These are phyloP conservation scores for Xylaria sp. DNA, from an alignment of 2,329 filamentous ascomycete species.

Conservation along the genomic window DNA sequence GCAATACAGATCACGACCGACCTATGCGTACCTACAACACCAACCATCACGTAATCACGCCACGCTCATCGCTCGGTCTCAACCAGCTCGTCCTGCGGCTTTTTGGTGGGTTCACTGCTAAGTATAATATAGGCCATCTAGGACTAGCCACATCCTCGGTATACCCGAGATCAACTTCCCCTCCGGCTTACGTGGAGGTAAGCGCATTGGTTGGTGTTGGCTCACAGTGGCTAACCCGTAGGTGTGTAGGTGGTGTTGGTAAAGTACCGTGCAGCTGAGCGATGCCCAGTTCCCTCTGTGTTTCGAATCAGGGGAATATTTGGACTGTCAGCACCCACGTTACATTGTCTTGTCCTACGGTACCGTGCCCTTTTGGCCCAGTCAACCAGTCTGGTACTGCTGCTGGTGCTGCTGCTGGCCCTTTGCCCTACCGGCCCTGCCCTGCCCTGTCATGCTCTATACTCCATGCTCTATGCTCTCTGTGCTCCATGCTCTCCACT, in stretches of 20 bases:
- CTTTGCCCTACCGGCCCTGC: constrained; percentile 9
- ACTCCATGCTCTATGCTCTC: constrained; percentile 24
- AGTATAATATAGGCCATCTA: background rate
- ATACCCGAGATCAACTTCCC: constrained; percentile 30
- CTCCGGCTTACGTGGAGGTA: constrained; percentile 32
- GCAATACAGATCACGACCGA: background rate
- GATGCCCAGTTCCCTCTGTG: constrained; percentile 30
- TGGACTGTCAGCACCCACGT: constrained; percentile 38
- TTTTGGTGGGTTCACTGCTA: background rate
- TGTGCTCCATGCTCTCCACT: constrained; percentile 28
- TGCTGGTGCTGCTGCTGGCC: background rate
- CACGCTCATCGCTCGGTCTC: constrained; percentile 4
- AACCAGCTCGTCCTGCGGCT: background rate
- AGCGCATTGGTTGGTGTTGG: constrained; percentile 22
- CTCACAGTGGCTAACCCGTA: constrained; percentile 5
- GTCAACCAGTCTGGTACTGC: background rate
- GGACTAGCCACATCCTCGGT: constrained; percentile 25
- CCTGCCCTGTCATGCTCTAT: background rate
- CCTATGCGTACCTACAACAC: constrained; percentile 5
- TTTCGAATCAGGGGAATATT: constrained; percentile 39
- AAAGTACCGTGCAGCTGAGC: constrained; percentile 41
- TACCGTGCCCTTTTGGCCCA: background rate
- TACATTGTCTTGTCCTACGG: constrained; percentile 34
- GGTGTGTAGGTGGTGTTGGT: constrained; percentile 7
- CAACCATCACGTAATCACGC: constrained; percentile 24